Conservation (phyloP, 75 land plant genomes). For the Sequoia sempervirens region DNA sequence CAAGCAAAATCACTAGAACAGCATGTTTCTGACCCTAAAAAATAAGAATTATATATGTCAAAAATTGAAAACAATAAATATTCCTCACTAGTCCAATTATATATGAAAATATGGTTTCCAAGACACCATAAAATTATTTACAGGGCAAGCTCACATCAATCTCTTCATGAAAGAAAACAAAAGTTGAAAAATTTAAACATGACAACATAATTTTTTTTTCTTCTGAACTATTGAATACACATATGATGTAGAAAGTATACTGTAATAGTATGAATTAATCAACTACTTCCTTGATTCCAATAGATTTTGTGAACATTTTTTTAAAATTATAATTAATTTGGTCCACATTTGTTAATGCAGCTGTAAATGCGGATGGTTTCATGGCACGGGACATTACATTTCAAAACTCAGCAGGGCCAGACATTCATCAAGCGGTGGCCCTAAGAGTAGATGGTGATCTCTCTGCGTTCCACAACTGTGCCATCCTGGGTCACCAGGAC, state of each 20-base stretch:
- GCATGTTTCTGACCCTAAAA: not conserved
- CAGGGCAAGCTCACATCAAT: not conserved
- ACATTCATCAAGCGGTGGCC: slow-evolving; percentile 61
- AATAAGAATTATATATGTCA: not conserved
- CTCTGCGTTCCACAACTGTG: slow-evolving; percentile 49
- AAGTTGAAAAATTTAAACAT: not conserved
- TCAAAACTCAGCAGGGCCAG: slow-evolving; percentile 59
- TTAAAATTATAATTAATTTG: not conserved
- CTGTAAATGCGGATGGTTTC: slow-evolving; percentile 54
- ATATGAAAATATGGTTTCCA: no score
- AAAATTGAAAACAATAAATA: not conserved
- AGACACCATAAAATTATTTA: no score
- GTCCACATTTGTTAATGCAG: slow-evolving; percentile 13
- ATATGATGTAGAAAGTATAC: not conserved
- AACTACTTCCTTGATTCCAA: not conserved
- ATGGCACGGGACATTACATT: slow-evolving; percentile 45
- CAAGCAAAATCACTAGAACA: not conserved
- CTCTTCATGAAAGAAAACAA: not conserved
- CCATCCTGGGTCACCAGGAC: slow-evolving; percentile 58
- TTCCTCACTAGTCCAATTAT: no score
- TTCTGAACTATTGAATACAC: not conserved
- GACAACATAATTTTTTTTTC: not conserved
- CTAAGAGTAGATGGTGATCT: slow-evolving; percentile 44
- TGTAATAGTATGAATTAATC: not conserved
- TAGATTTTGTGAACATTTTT: not conserved